Evolutionary conservation across 805 yeast species (phyloP).

Genomic region (Cyberlindnera mississippiensis): DNA sequence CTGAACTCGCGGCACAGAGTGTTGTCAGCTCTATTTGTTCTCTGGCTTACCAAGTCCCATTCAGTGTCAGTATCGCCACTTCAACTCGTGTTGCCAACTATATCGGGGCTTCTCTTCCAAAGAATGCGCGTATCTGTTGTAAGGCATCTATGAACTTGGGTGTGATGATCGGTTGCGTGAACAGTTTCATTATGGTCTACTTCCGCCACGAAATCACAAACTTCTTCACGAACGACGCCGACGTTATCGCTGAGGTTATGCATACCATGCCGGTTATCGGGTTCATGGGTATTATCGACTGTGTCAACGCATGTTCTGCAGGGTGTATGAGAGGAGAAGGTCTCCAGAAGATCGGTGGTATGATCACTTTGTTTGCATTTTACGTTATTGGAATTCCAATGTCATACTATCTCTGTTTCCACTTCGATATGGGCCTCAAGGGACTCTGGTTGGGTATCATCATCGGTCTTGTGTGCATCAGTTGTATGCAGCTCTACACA

Average conservation of each 20-base stretch:
- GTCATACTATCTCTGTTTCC: constrained; percentile 54
- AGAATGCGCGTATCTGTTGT: constrained; percentile 43
- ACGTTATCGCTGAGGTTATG: constrained; percentile 51
- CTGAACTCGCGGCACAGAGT: constrained; percentile 68
- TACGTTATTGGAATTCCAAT: constrained; percentile 72
- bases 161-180: constrained; percentile 41
- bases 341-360: constrained; percentile 72
- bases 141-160: constrained; percentile 42
- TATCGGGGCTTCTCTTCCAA: constrained; percentile 53
- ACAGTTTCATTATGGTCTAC: constrained; percentile 46
- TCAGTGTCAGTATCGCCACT: constrained; percentile 65
- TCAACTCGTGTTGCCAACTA: constrained; percentile 71
- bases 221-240: constrained; percentile 58
- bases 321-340: constrained; percentile 87
- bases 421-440: constrained; percentile 40
- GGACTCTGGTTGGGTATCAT: constrained; percentile 84
- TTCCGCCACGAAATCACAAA: constrained; percentile 49
- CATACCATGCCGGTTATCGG: constrained; percentile 61
- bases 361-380: constrained; percentile 62
- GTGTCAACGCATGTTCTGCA: constrained; percentile 69
- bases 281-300: constrained; percentile 64
- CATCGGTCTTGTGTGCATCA: constrained; percentile 48
- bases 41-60: constrained; percentile 65
- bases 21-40: constrained; percentile 64
- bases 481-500: constrained; percentile 44